Evolutionary conservation across 768 basidiomycete genomes (phyloP), one percentile per base, ranked within the genome.

Genomic region (Termitomyces sp.): DNA sequence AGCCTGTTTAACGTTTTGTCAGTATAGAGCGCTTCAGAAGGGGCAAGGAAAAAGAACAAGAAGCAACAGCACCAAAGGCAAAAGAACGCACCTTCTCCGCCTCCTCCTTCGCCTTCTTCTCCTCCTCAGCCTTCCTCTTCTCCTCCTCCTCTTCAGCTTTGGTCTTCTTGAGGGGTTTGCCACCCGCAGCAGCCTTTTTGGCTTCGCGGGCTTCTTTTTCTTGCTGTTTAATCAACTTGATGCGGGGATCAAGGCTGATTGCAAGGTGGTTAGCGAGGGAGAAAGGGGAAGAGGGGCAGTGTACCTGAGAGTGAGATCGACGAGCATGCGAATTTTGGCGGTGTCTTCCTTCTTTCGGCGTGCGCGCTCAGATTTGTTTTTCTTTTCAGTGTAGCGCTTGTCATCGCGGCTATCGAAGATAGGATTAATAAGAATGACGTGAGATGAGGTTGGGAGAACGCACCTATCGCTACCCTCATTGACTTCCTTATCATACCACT

Each of bases 291-390:
- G 36, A n/a, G 24, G 58, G 13, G 14, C 20, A 9, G 30, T 32
- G 24, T 60, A 78, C 80, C 77, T 75, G 49, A 97, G 82, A 24
- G 92, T 84, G 56, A 88, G 75, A 76, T 98, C 96, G 51, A 99
- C 94, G 26, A 99, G 77, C 28, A 77, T 77, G 54, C 96, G 87
- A 30, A 98, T 73, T 65, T 94, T 90, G 13, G 93, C 88, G 46
- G 84, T 98, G 73, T 99, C 96, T 65, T 97, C 96, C 80, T 97
- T 97, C 80, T 99, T 99, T 70, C 92, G 80, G 58, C 94, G 83
- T 13, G 94, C 92, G 35, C 96, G 94, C 75, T 99, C 96, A 10
- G 43, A 44, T 24, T 44, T 44, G 43, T 44, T 44, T 5, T 44
- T 44, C 43, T 44, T 44, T n/a, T 44, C 96, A 18, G 93, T 94